Evolutionary conservation across 345 rosid genomes (phyloP).

Genomic region (Syzygium aqueum): DNA sequence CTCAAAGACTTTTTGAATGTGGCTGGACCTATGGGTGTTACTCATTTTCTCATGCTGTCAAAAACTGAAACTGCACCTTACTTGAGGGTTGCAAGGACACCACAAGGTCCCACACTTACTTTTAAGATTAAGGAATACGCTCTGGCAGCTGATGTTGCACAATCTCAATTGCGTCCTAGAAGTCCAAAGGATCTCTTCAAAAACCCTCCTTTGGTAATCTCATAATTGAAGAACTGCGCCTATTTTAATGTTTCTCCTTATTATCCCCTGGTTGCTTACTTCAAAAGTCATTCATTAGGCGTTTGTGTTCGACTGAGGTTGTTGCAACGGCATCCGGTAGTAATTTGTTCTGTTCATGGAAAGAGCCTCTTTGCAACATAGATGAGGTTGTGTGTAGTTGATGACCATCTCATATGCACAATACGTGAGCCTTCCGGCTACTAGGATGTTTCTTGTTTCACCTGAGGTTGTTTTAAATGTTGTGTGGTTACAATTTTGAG

Average conservation of each 20-base stretch:
- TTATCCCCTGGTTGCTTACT: background rate
- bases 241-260: background rate
- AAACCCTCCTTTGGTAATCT: constrained; percentile 70
- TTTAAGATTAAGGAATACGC: constrained; percentile 77
- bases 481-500: background rate
- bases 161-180: constrained; percentile 79
- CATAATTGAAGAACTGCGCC: background rate
- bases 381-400: background rate
- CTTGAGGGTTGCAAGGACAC: constrained; percentile 84
- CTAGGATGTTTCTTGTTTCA: background rate
- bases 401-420: background rate
- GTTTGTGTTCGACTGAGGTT: background rate
- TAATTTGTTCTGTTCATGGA: background rate
- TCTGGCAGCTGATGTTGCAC: constrained; percentile 67
- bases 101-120: constrained; percentile 91
- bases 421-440: background rate
- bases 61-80: constrained; percentile 61
- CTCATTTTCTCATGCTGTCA: constrained; percentile 79
- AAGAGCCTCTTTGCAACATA: background rate
- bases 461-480: background rate
- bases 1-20: constrained; percentile 82
- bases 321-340: background rate
- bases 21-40: constrained; percentile 96
- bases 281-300: background rate
- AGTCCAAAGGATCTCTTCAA: constrained; percentile 92